Evolutionary conservation across 257 asterid species (phyloP).

Genomic region (Anisodus acutangulus): DNA sequence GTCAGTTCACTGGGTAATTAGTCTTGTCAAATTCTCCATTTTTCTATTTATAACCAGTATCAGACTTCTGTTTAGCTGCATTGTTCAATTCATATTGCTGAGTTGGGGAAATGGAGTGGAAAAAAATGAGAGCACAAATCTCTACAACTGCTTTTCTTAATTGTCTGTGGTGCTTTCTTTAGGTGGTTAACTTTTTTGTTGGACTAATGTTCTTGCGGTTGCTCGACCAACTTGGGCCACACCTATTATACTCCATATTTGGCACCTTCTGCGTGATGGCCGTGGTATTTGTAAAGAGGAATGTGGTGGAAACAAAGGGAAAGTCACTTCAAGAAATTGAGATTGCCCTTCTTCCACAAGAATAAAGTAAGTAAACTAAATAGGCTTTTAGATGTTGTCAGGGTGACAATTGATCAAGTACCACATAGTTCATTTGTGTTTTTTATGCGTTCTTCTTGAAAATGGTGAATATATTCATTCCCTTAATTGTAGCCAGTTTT

Average conservation of each 20-base stretch:
- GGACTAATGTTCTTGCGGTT: slow-evolving; percentile 82
- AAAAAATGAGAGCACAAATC: neutral
- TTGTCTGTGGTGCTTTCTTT: slow-evolving; percentile 27
- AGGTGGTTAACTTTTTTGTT: slow-evolving; percentile 81
- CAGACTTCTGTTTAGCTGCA: slow-evolving; percentile 19
- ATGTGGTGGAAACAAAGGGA: slow-evolving; percentile 90
- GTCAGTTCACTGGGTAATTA: slow-evolving; percentile 94
- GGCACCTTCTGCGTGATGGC: slow-evolving; percentile 73
- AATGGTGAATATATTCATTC: slow-evolving; percentile 7
- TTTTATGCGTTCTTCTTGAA: neutral
- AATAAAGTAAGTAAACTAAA: slow-evolving; percentile 28
- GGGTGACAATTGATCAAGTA: neutral
- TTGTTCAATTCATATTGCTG: neutral
- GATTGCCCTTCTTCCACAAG: slow-evolving; percentile 80
- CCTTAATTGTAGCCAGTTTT: slow-evolving; percentile 8
- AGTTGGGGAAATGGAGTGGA: neutral
- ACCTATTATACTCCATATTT: slow-evolving; percentile 67
- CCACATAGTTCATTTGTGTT: neutral
- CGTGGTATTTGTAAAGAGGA: slow-evolving; percentile 69
- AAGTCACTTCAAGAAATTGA: slow-evolving; percentile 93
- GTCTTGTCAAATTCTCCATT: slow-evolving; percentile 5
- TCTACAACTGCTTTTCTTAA: neutral
- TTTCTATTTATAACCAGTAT: neutral
- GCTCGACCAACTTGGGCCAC: slow-evolving; percentile 85
- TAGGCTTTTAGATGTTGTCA: neutral